Conservation (phyloP, 352 stramenopile species). For the Globisporangium sylvaticum region DNA sequence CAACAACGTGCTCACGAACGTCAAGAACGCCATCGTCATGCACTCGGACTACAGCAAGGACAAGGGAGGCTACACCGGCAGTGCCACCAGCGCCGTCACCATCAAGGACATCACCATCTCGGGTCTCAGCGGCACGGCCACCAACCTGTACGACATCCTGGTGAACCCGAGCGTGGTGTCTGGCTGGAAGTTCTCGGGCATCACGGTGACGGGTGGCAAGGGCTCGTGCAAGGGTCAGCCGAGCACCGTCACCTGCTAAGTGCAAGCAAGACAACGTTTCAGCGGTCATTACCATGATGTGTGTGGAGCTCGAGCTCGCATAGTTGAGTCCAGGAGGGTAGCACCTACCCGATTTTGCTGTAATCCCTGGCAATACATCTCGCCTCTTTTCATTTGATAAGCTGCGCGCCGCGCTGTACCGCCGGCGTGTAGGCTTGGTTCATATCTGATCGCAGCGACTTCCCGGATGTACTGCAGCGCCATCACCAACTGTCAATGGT, state of each 20-base stretch:
- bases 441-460: too few species aligned
- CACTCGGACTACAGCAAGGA: background rate
- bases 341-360: background rate
- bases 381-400: background rate
- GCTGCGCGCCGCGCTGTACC: too few species aligned
- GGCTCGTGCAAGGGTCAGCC: conserved; percentile 10
- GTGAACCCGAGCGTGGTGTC: conserved; percentile 14
- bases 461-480: too few species aligned
- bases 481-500: too few species aligned
- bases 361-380: background rate
- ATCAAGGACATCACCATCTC: background rate
- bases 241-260: conserved; percentile 2
- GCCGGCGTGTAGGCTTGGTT: background rate
- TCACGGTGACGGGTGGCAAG: conserved; percentile 6
- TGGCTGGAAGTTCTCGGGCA: conserved; percentile 12
- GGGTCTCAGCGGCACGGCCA: conserved; percentile 6
- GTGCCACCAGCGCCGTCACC: background rate
- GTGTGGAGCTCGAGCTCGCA: background rate
- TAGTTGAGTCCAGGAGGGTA: background rate
- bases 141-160: conserved; percentile 12
- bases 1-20: background rate
- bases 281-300: background rate
- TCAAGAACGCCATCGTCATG: background rate
- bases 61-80: background rate
- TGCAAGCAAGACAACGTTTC: background rate